phyloP scores from a whole-genome alignment of 2,329 filamentous ascomycete species.

The Aulographum hederae region DNA sequence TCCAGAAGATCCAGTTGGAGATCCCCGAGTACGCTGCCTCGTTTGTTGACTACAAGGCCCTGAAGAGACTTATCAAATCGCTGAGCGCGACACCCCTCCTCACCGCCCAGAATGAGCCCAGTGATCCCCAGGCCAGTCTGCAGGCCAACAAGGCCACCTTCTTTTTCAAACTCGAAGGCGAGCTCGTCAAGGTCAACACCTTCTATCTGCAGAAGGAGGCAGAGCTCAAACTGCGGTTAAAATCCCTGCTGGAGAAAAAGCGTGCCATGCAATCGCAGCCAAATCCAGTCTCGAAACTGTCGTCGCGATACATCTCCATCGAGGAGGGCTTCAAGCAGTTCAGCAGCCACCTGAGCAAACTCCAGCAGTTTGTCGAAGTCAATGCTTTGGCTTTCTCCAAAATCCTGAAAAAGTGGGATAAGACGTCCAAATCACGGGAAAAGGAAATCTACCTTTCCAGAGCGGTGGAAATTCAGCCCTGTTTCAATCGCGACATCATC shows the following conservation, averaged over 20 bases:
- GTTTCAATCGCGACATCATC: constrained; percentile 94
- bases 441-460: constrained; percentile 94
- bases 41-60: constrained; percentile 97
- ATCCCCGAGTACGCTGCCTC: constrained; percentile 98
- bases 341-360: constrained; percentile 87
- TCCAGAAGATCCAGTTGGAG: constrained; percentile 96
- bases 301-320: constrained; percentile 82
- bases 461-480: constrained; percentile 92
- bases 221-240: constrained; percentile 87
- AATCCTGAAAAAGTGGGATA: constrained; percentile 99
- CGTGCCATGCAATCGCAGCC: constrained; percentile 67
- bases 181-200: constrained; percentile 94
- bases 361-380: constrained; percentile 94
- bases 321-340: constrained; percentile 97
- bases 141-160: constrained; percentile 98
- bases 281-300: constrained; percentile 63
- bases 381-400: constrained; percentile 97
- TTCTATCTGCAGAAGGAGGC: constrained; percentile 98
- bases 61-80: constrained; percentile 99
- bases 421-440: constrained; percentile 96
- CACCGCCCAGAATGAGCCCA: constrained; percentile 49
- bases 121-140: constrained; percentile 70
- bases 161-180: constrained; percentile 94
- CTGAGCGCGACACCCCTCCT: constrained; percentile 82
- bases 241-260: constrained; percentile 90